Evolutionary conservation across 1,284 basidiomycete species (phyloP).

Genomic region (Cutaneotrichosporon dermatis): DNA sequence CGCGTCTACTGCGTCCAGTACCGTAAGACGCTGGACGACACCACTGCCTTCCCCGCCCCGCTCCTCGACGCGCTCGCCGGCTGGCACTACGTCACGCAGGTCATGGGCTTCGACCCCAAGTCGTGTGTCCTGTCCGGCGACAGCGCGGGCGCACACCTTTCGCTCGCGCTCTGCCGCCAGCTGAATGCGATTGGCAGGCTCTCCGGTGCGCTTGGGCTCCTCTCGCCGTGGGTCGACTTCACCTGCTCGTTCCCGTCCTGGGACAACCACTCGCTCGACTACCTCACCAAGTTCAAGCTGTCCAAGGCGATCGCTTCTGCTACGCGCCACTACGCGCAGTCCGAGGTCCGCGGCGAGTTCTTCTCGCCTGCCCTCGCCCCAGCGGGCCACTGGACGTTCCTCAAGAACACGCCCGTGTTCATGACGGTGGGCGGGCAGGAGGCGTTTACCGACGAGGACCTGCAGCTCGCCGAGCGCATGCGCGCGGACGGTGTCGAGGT

Average conservation of each 20-base stretch:
- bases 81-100: conserved; percentile 12
- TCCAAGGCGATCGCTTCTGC: conserved; percentile 13
- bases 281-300: conserved; percentile 11
- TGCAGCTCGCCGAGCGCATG: conserved; percentile 28
- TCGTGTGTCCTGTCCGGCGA: conserved; percentile 16
- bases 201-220: conserved; percentile 55
- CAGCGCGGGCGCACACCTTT: conserved; percentile 18
- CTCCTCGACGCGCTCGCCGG: conserved; percentile 20
- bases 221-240: conserved; percentile 59
- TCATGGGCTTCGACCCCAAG: conserved; percentile 9
- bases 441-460: conserved; percentile 33
- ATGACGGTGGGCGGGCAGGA: conserved; percentile 35
- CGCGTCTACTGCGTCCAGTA: conserved; percentile 14
- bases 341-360: conserved; percentile 1
- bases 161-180: conserved; percentile 10
- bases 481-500: conserved; percentile 32
- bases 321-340: conserved; percentile 16
- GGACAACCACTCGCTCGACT: conserved; percentile 7
- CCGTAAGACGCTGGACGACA: conserved; percentile 11
- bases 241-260: conserved; percentile 22
- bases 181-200: conserved; percentile 4
- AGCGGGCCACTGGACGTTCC: conserved; percentile 17
- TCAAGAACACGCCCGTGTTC: conserved; percentile 28
- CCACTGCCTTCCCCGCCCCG: conserved; percentile 15
- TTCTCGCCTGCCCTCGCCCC: conserved; percentile 25